A percentile compares a stretch with the other conserved stretches of the same genome.
These are phyloP conservation scores for Lunularia cruciata DNA, from an alignment of 225 moss, liverwort and hornwort species.

Conservation along the genomic window DNA sequence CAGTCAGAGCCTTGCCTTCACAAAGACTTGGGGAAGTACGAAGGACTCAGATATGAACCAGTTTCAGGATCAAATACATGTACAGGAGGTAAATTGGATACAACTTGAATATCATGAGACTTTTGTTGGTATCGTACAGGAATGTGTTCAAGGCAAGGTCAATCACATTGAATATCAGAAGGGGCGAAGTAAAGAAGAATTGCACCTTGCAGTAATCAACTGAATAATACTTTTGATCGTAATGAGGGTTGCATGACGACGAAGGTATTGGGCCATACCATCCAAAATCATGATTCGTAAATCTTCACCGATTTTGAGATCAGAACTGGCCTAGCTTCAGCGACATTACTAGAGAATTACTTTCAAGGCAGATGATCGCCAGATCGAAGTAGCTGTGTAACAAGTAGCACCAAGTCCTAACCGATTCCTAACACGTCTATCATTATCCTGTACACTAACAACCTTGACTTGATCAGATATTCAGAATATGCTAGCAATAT, in stretches of 20 bases:
- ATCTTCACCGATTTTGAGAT: constrained; percentile 53
- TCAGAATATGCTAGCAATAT: neutral
- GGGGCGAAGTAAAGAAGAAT: neutral
- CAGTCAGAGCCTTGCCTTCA: too few species aligned
- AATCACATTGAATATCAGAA: too few species aligned
- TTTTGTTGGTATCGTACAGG: too few species aligned
- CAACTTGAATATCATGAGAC: too few species aligned
- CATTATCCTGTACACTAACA: neutral
- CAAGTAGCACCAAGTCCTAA: neutral
- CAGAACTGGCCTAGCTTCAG: constrained; percentile 54
- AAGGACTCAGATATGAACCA: too few species aligned
- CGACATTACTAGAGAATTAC: constrained; percentile 8
- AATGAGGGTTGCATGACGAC: constrained; percentile 68
- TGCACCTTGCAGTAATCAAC: constrained; percentile 86
- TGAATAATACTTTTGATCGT: constrained; percentile 54
- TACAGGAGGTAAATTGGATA: too few species aligned
- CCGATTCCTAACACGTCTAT: neutral
- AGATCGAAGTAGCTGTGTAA: too few species aligned
- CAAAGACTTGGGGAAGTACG: too few species aligned
- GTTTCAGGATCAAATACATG: too few species aligned
- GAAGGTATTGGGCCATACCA: constrained; percentile 78
- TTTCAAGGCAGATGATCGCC: neutral
- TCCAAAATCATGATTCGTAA: constrained; percentile 76
- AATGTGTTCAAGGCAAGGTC: too few species aligned
- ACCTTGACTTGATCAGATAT: neutral